These are phyloP conservation scores for Cicer arietinum DNA, from an alignment of 306 rosid genomes.

Conservation along the genomic window DNA sequence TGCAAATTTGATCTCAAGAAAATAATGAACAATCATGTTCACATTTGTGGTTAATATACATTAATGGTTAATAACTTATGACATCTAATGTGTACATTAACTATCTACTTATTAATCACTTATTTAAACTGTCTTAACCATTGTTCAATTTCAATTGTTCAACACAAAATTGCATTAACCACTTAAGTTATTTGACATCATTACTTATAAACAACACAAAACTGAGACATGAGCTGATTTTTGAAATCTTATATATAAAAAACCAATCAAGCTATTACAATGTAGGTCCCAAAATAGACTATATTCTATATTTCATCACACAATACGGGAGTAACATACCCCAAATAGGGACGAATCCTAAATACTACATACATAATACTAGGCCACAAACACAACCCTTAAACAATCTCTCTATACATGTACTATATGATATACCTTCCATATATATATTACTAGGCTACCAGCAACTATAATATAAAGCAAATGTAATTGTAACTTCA, in stretches of 20 bases:
- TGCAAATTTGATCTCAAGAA: too few species aligned
- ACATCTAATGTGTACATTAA: too few species aligned
- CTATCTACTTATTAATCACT: too few species aligned
- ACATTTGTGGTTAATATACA: too few species aligned
- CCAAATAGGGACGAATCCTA: constrained; percentile 57
- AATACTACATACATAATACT: constrained; percentile 31
- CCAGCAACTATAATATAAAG: neutral
- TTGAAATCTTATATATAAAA: constrained; percentile 16
- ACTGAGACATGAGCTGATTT: constrained; percentile 16
- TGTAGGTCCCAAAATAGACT: constrained; percentile 43
- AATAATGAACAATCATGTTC: too few species aligned
- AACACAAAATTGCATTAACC: too few species aligned
- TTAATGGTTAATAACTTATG: too few species aligned
- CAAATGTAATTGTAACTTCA: too few species aligned
- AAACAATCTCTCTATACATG: constrained; percentile 37
- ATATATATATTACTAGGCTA: neutral
- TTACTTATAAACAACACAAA: neutral
- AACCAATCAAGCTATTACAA: constrained; percentile 43
- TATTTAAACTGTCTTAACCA: too few species aligned
- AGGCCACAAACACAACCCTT: constrained; percentile 39
- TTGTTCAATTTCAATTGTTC: too few species aligned
- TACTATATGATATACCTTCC: constrained; percentile 23
- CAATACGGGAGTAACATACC: constrained; percentile 47
- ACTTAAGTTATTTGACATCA: neutral
- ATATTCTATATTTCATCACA: constrained; percentile 52